phyloP scores from a whole-genome alignment of 768 basidiomycete species.

The Baorangia bicolor region DNA sequence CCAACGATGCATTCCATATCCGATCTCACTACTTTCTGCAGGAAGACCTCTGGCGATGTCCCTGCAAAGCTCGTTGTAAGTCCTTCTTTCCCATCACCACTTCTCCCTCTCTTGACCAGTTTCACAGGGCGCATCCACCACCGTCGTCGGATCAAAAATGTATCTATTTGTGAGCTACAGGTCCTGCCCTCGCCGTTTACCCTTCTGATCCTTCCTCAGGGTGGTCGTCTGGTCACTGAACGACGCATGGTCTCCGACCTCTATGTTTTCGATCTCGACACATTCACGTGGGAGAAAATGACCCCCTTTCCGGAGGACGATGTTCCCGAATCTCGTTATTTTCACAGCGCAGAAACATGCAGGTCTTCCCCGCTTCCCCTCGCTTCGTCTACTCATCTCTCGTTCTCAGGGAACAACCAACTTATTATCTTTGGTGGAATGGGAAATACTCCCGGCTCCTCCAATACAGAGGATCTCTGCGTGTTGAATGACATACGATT shows the following conservation, averaged over 20 bases:
- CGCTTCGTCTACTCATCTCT: slow-evolving; percentile 12
- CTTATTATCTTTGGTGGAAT: slow-evolving; percentile 95
- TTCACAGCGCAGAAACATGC: slow-evolving; percentile 91
- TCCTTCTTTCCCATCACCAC: slow-evolving; percentile 8
- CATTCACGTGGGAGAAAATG: slow-evolving; percentile 77
- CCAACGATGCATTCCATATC: slow-evolving; percentile 73
- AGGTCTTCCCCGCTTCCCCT: slow-evolving; percentile 19
- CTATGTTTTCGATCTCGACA: slow-evolving; percentile 83
- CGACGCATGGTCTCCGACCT: slow-evolving; percentile 89
- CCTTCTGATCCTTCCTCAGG: slow-evolving; percentile 42
- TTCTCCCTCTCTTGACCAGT: background rate
- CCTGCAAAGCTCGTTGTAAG: slow-evolving; percentile 86
- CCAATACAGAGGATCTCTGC: slow-evolving; percentile 75
- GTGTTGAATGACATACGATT: slow-evolving; percentile 94
- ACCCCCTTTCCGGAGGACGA: slow-evolving; percentile 60
- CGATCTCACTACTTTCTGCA: slow-evolving; percentile 84
- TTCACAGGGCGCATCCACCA: slow-evolving; percentile 84
- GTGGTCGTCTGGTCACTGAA: slow-evolving; percentile 83
- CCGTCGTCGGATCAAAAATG: slow-evolving; percentile 83
- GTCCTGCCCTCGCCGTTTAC: background rate
- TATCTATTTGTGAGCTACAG: slow-evolving; percentile 74
- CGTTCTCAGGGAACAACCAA: slow-evolving; percentile 69
- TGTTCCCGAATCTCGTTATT: slow-evolving; percentile 84
- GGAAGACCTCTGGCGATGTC: slow-evolving; percentile 81
- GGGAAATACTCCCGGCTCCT: slow-evolving; percentile 73